Conservation (phyloP, 805 yeast genomes). For the Debaryomyces hansenii region DNA sequence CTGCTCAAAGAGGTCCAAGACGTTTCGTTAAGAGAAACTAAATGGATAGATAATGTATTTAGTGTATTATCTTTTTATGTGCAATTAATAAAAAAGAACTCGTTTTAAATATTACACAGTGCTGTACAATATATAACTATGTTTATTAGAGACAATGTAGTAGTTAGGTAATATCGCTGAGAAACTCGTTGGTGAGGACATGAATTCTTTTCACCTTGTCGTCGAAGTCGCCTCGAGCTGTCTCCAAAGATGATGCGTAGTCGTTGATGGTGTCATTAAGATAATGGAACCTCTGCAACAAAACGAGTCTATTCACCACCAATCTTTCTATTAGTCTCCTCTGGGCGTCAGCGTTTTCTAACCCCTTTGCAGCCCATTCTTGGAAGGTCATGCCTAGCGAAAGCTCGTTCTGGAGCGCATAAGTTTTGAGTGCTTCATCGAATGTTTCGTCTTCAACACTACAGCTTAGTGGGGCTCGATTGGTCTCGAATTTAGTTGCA, state of each 20-base stretch:
- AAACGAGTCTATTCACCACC: background rate
- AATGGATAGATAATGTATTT: slow-evolving; percentile 15
- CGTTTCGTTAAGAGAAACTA: slow-evolving; percentile 91
- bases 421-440: background rate
- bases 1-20: slow-evolving; percentile 87
- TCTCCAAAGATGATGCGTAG: background rate
- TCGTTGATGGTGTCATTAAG: background rate
- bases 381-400: background rate
- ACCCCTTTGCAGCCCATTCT: background rate
- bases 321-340: background rate
- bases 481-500: background rate
- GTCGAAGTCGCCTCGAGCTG: background rate
- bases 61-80: slow-evolving; percentile 8
- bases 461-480: background rate
- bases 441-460: background rate
- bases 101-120: slow-evolving; percentile 4
- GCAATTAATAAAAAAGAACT: slow-evolving; percentile 12
- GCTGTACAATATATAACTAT: slow-evolving; percentile 1
- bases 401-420: background rate
- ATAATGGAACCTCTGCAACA: background rate
- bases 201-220: background rate
- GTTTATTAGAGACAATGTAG: background rate
- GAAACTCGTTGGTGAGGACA: background rate
- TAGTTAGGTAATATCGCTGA: background rate
- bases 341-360: background rate